phyloP scores from a whole-genome alignment of 1,284 basidiomycete genomes.

The Phaffia rhodozyma region DNA sequence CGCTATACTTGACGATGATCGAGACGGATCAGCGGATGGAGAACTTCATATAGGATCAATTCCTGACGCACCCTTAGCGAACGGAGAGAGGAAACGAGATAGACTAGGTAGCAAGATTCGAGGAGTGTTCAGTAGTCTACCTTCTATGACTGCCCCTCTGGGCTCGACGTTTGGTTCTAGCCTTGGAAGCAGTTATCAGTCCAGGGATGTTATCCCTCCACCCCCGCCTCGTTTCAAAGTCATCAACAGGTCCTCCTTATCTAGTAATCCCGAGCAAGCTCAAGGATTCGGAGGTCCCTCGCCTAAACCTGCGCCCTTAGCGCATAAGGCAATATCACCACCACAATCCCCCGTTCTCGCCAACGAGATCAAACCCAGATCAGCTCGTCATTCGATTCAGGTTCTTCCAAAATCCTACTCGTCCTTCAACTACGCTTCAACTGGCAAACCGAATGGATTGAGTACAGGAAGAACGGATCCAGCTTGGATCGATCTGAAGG shows the following conservation, averaged over 20 bases:
- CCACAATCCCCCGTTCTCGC: no score
- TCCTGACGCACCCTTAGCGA: background rate
- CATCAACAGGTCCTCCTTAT: no score
- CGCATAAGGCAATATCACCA: no score
- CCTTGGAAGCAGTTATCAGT: no score
- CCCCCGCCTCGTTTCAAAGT: no score
- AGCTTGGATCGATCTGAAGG: slow-evolving; percentile 3
- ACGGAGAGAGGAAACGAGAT: slow-evolving; percentile 14
- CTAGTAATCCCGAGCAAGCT: no score
- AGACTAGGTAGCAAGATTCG: slow-evolving; percentile 14
- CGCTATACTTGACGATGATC: slow-evolving; percentile 9
- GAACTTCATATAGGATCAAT: background rate
- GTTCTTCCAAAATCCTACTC: slow-evolving; percentile 13
- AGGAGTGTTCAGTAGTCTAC: slow-evolving; percentile 3
- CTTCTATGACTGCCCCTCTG: background rate
- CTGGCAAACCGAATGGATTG: background rate
- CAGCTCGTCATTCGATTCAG: slow-evolving; percentile 15
- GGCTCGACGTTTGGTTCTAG: no score
- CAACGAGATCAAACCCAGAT: no score
- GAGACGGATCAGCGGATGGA: slow-evolving; percentile 2
- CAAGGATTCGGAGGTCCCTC: no score
- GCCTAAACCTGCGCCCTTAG: no score
- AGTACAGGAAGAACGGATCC: background rate
- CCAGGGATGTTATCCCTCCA: no score
- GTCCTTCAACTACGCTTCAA: background rate